Percentiles rank a stretch among this genome's conserved stretches.
phyloP scores from a whole-genome alignment of 306 rosid genomes.

The Trifolium pratense region DNA sequence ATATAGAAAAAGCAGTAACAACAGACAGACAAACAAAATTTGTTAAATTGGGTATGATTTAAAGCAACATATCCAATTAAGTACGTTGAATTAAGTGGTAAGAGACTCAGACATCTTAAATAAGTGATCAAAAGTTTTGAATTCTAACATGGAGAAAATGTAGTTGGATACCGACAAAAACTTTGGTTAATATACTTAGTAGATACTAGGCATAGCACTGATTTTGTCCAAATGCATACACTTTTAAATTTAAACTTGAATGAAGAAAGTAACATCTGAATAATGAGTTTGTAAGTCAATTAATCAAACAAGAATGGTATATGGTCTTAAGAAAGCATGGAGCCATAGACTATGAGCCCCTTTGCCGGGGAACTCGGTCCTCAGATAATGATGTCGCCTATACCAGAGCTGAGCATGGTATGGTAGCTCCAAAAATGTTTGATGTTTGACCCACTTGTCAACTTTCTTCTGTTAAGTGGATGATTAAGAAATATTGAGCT shows the following conservation, averaged over 20 bases:
- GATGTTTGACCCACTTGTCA: conserved; percentile 35
- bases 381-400: conserved; percentile 24
- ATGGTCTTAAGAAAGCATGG: conserved; percentile 11
- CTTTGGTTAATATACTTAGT: not conserved
- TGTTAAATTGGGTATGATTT: not conserved
- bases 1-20: not conserved
- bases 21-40: not conserved
- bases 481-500: conserved; percentile 36
- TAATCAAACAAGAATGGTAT: conserved; percentile 27
- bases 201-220: not conserved
- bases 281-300: conserved; percentile 3
- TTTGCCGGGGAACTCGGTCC: conserved; percentile 45
- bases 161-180: not conserved
- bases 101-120: not conserved
- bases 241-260: not conserved
- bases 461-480: conserved; percentile 9
- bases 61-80: not conserved
- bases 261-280: not conserved
- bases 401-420: conserved; percentile 37
- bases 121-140: not conserved
- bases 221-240: not conserved
- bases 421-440: conserved; percentile 36
- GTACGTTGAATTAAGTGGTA: not conserved
- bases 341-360: not conserved
- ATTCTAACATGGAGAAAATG: not conserved